Conservation (phyloP, 768 basidiomycete genomes). For the Boletus tylopilopsis region DNA sequence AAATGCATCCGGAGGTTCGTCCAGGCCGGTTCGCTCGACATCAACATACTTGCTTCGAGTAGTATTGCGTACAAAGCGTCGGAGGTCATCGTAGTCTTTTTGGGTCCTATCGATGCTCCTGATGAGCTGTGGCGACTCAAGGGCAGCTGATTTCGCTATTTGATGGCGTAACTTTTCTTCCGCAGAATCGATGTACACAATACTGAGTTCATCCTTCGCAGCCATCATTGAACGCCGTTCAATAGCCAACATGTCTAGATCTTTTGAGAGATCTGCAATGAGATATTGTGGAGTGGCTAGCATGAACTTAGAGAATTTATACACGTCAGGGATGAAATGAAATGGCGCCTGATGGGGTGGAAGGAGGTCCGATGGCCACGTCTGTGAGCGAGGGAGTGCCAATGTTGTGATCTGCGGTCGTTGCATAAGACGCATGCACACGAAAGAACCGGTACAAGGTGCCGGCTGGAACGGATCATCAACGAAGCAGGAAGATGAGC, state of each 20-base stretch:
- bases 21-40: slow-evolving; percentile 6
- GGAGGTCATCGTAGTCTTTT: slow-evolving; percentile 54
- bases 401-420: slow-evolving; percentile 94
- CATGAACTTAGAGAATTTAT: slow-evolving; percentile 90
- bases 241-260: slow-evolving; percentile 65
- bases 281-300: slow-evolving; percentile 88
- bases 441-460: slow-evolving; percentile 51
- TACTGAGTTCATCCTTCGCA: slow-evolving; percentile 71
- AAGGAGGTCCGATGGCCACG: slow-evolving; percentile 92
- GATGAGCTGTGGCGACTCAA: slow-evolving; percentile 66
- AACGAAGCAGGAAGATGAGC: slow-evolving; percentile 45
- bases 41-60: slow-evolving; percentile 24
- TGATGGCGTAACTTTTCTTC: slow-evolving; percentile 73
- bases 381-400: slow-evolving; percentile 84
- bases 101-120: slow-evolving; percentile 59
- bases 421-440: slow-evolving; percentile 88
- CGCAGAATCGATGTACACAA: slow-evolving; percentile 78
- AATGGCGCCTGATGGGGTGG: slow-evolving; percentile 93
- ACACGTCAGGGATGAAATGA: slow-evolving; percentile 92
- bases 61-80: slow-evolving; percentile 26
- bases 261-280: slow-evolving; percentile 63
- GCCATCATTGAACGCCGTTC: slow-evolving; percentile 67
- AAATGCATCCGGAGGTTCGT: slow-evolving; percentile 58
- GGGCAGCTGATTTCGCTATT: slow-evolving; percentile 70
- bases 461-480: slow-evolving; percentile 34